These are phyloP conservation scores for Amanita brunnescens DNA, from an alignment of 768 basidiomycete genomes.

Conservation along the genomic window DNA sequence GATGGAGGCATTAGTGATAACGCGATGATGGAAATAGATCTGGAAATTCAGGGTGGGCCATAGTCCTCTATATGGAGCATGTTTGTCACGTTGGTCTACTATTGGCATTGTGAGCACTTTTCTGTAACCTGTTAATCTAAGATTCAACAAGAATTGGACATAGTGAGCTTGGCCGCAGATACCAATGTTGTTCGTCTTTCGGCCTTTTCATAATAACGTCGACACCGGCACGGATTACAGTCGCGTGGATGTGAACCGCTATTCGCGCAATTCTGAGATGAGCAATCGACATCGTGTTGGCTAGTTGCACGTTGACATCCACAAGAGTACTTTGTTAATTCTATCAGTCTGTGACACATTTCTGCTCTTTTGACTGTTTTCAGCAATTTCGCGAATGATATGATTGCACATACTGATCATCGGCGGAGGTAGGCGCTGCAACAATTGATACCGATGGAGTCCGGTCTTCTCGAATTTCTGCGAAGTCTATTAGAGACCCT, in stretches of 20 bases:
- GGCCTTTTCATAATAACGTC: slow-evolving; percentile 54
- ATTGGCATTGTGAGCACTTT: slow-evolving; percentile 29
- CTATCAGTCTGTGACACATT: slow-evolving; percentile 63
- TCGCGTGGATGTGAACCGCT: slow-evolving; percentile 40
- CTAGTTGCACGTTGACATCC: slow-evolving; percentile 41
- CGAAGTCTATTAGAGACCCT: slow-evolving; percentile 3
- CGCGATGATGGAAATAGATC: slow-evolving; percentile 51
- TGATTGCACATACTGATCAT: background rate
- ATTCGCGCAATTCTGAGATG: slow-evolving; percentile 29
- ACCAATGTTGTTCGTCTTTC: slow-evolving; percentile 42
- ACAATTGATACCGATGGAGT: background rate
- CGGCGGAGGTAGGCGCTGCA: slow-evolving; percentile 3
- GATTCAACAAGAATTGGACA: slow-evolving; percentile 11
- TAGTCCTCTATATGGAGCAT: background rate
- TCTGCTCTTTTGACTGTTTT: slow-evolving; percentile 5
- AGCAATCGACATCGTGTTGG: slow-evolving; percentile 46
- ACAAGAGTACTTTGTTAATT: slow-evolving; percentile 45
- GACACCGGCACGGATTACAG: slow-evolving; percentile 43
- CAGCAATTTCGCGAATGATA: background rate
- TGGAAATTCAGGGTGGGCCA: slow-evolving; percentile 25
- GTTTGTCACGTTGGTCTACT: slow-evolving; percentile 6
- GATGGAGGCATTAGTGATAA: slow-evolving; percentile 62
- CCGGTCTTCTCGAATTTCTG: background rate
- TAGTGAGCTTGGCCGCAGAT: slow-evolving; percentile 10
- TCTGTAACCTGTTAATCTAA: slow-evolving; percentile 23